Evolutionary conservation across 495 filamentous ascomycete genomes (phyloP), one percentile per base, ranked within the genome.

Genomic region (Xylaria castorea): DNA sequence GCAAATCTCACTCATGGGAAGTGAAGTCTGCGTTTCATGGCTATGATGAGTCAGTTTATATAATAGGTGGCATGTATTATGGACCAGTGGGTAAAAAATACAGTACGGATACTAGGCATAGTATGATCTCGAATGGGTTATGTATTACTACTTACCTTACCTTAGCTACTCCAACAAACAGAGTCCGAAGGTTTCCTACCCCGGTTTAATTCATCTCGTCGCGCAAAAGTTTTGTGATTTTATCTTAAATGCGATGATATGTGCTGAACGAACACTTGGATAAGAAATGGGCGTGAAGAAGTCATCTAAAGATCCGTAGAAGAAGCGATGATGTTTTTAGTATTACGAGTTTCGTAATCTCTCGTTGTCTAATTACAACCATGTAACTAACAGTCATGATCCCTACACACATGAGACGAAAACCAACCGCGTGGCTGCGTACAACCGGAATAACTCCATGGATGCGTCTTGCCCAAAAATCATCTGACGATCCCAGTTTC

Each of bases 1-100:
- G 8, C 30, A 30, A 42, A 70, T 63, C 30, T 20, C 46, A 51
- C 58, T 40, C 14, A 61, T 22, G 68, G 2, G 20, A 25, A 46
- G 68, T 63, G 32, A 62, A 62, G 55, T 70, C 44, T 70, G 53
- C 57, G 11, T 50, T 70, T 61, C 53, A 62, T 62, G 58, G 32
- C 58, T 6, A 40, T 46, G 34, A 25, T 51, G 53, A 70, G 58
- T 70, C 40, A 58, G 22, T 27, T 40, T 32, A 61, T 20, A 50
- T 38, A 50, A 8, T 8, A 27, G 20, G 32, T 22, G 46, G 18
- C n/a, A 34, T 61, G n/a, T 63, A 34, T 38, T 20, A 61, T 53
- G 32, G 34, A 36, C 44, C 27, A 62, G 20, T 32, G 58, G 40
- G 27, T 34, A 30, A 22, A 3, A 4, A 50, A 27, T 34, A 30